Percentiles rank a stretch among this genome's conserved stretches.
Conservation (phyloP, 176 grass and related monocot genomes). For the Carex scoparia region DNA sequence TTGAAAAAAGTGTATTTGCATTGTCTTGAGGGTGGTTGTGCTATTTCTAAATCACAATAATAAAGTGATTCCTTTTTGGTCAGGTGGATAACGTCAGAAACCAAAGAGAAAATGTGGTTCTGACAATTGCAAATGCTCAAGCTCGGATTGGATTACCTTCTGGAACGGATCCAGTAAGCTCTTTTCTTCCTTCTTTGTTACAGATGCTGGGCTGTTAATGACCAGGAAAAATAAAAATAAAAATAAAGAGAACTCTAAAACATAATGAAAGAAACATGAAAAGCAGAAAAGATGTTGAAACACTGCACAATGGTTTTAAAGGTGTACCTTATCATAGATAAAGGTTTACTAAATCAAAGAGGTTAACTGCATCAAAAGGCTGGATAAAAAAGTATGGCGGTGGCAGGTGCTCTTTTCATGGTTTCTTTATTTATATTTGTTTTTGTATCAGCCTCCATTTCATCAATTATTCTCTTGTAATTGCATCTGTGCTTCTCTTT, state of each 20-base stretch:
- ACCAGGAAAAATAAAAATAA: neutral
- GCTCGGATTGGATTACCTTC: slow-evolving; percentile 37
- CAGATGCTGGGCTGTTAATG: neutral
- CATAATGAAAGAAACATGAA: neutral
- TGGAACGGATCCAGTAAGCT: slow-evolving; percentile 62
- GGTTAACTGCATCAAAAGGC: neutral
- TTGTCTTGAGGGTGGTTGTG: neutral
- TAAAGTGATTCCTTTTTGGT: slow-evolving; percentile 6
- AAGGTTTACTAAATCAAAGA: slow-evolving; percentile 2
- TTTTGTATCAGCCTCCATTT: neutral
- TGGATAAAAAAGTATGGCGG: neutral
- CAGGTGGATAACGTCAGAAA: slow-evolving; percentile 91
- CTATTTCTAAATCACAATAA: slow-evolving; percentile 2
- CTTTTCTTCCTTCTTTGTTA: neutral
- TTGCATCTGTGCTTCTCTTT: neutral
- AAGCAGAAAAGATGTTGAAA: neutral
- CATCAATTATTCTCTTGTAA: neutral
- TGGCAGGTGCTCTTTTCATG: neutral
- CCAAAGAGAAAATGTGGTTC: slow-evolving; percentile 88
- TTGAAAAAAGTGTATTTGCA: neutral
- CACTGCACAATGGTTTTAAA: neutral
- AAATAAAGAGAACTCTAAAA: neutral
- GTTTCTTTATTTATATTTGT: neutral
- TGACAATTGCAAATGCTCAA: slow-evolving; percentile 87
- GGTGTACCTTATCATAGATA: neutral